A percentile compares a stretch with the other conserved stretches of the same genome.
Conservation (phyloP, 352 stramenopile genomes). For the Phytophthora constricta region DNA sequence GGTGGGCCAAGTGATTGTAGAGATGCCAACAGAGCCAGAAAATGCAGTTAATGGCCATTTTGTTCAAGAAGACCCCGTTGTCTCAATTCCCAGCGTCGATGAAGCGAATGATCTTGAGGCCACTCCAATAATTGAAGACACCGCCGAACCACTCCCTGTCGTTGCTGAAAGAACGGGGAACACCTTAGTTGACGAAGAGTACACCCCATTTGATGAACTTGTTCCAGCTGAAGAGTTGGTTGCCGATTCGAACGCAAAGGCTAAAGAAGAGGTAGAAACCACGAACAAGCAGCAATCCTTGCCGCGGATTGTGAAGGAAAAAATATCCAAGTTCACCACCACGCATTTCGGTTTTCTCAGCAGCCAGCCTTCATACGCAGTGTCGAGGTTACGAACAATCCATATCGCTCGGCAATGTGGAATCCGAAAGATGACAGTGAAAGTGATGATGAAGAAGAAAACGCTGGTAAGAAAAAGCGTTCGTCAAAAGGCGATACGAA, state of each 20-base stretch:
- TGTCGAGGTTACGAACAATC: slow-evolving; percentile 45
- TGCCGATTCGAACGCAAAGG: not conserved
- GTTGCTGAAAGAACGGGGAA: not conserved
- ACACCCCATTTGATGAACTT: slow-evolving; percentile 7
- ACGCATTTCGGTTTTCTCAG: slow-evolving; percentile 52
- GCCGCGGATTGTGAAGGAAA: slow-evolving; percentile 19
- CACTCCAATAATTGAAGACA: not conserved
- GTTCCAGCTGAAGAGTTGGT: not conserved
- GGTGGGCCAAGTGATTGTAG: not conserved
- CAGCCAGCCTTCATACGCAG: slow-evolving; percentile 50
- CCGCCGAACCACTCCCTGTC: slow-evolving; percentile 2
- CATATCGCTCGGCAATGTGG: slow-evolving; percentile 48
- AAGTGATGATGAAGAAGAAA: slow-evolving; percentile 43
- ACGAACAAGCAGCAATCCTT: slow-evolving; percentile 1
- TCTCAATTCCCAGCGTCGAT: not conserved
- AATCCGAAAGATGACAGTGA: slow-evolving; percentile 51
- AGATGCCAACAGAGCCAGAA: slow-evolving; percentile 4
- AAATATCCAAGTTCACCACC: slow-evolving; percentile 27
- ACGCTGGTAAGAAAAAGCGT: slow-evolving; percentile 4
- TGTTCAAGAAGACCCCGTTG: slow-evolving; percentile 9
- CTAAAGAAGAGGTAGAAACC: slow-evolving; percentile 1
- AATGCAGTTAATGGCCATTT: not conserved
- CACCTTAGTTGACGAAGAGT: slow-evolving; percentile 1
- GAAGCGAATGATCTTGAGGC: no score
- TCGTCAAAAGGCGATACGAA: not conserved